Conservation (phyloP, 73 alveolate genomes). For the Tetrahymena thermophila region DNA sequence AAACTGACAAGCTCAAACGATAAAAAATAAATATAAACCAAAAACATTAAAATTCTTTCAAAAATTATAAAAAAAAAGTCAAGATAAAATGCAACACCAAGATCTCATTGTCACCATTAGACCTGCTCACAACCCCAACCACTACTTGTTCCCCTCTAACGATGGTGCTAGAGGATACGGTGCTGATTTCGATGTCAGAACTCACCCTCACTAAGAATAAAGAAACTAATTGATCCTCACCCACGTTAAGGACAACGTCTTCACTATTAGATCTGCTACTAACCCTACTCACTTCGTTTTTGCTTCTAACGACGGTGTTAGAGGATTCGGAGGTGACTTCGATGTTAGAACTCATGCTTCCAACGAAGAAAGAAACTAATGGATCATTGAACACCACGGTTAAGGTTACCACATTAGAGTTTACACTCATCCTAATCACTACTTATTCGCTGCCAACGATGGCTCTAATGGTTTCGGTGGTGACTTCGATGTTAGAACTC, state of each 20-base stretch:
- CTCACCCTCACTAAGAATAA: slow-evolving; percentile 19
- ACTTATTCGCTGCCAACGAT: slow-evolving; percentile 32
- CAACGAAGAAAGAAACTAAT: slow-evolving; percentile 33
- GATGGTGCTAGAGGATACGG: slow-evolving; percentile 10
- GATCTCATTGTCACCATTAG: not conserved
- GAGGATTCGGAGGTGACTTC: slow-evolving; percentile 4
- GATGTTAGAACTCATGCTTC: slow-evolving; percentile 33
- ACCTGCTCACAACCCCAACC: slow-evolving; percentile 20
- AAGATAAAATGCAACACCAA: not conserved
- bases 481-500: slow-evolving; percentile 33
- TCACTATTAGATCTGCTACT: slow-evolving; percentile 23
- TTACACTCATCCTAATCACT: slow-evolving; percentile 15
- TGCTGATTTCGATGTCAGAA: slow-evolving; percentile 34
- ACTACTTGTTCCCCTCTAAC: slow-evolving; percentile 25
- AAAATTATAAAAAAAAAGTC: not conserved
- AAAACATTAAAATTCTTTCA: not conserved
- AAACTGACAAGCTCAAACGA: too few relatives aligned
- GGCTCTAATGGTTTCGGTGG: slow-evolving; percentile 5
- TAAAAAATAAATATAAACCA: not conserved
- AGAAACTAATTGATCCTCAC: slow-evolving; percentile 26
- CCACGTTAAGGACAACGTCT: slow-evolving; percentile 1
- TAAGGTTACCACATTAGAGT: slow-evolving; percentile 1
- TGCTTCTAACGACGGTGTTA: slow-evolving; percentile 27
- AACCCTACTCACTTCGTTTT: slow-evolving; percentile 11
- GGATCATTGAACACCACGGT: slow-evolving; percentile 24